Conservation (phyloP, 2,329 filamentous ascomycete genomes). For the Seiridium unicorne region DNA sequence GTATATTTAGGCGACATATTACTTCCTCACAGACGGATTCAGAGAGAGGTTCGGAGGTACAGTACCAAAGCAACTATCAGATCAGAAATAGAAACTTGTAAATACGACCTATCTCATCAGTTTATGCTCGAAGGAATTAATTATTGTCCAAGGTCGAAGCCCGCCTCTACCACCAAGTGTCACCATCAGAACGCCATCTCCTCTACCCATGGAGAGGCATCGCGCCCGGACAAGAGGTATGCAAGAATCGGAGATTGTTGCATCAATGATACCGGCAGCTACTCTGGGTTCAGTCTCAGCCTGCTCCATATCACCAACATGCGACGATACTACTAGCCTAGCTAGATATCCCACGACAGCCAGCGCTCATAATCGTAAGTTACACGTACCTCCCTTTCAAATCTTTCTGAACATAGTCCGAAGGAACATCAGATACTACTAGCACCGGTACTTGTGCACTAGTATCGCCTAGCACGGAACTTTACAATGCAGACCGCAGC, state of each 20-base stretch:
- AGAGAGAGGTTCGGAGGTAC: neutral
- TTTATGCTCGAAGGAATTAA: neutral
- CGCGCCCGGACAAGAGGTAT: neutral
- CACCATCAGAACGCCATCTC: neutral
- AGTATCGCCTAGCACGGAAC: no score
- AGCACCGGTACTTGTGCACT: no score
- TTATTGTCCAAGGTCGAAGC: neutral
- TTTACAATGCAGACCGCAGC: no score
- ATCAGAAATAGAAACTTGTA: neutral
- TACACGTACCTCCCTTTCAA: no score
- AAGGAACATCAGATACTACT: no score
- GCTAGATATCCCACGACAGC: no score
- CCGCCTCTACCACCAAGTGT: neutral
- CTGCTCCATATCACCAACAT: no score
- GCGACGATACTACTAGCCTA: no score
- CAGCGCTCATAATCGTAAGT: no score
- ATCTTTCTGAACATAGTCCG: no score
- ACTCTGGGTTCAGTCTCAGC: neutral
- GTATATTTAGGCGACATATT: neutral
- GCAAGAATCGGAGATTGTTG: neutral
- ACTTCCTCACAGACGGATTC: neutral
- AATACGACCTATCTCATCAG: neutral
- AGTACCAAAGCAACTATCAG: neutral
- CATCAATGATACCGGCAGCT: neutral
- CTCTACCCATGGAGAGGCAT: neutral